Conservation (phyloP, 306 rosid species). For the Fragaria ananassa region DNA sequence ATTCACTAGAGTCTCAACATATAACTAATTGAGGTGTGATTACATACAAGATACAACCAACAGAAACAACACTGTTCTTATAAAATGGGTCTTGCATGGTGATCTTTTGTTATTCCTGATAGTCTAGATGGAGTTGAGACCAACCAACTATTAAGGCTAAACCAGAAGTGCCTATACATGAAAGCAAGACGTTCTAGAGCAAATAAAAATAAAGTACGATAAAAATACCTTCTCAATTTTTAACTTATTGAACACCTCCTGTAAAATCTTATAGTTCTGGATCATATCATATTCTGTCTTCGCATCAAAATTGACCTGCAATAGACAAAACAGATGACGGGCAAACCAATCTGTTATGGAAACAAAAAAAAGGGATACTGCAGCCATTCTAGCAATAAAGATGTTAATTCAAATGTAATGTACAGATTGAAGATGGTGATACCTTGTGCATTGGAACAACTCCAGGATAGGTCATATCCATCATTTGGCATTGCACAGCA, state of each 20-base stretch:
- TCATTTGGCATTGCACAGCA: conserved; percentile 94
- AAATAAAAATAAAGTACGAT: not conserved
- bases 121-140: conserved; percentile 4
- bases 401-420: not conserved
- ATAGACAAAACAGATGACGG: conserved; percentile 16
- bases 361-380: not conserved
- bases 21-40: not conserved
- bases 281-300: conserved; percentile 93
- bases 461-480: conserved; percentile 84
- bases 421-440: conserved; percentile 4
- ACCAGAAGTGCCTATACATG: not conserved
- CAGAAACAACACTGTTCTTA: not conserved
- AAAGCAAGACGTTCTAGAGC: not conserved
- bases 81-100: not conserved
- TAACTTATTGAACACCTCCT: conserved; percentile 84
- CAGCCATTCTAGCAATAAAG: conserved; percentile 8
- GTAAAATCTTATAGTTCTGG: conserved; percentile 91
- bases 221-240: conserved; percentile 73
- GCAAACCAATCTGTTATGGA: conserved; percentile 3
- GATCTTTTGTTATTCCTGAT: not conserved
- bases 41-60: not conserved
- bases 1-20: not conserved
- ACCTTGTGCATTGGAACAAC: conserved; percentile 99
- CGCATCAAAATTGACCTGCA: conserved; percentile 86
- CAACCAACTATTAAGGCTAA: not conserved